Evolutionary conservation across 148 eudicot genomes (phyloP), one percentile per base, ranked within the genome.

Genomic region (Pouteria glomerata): DNA sequence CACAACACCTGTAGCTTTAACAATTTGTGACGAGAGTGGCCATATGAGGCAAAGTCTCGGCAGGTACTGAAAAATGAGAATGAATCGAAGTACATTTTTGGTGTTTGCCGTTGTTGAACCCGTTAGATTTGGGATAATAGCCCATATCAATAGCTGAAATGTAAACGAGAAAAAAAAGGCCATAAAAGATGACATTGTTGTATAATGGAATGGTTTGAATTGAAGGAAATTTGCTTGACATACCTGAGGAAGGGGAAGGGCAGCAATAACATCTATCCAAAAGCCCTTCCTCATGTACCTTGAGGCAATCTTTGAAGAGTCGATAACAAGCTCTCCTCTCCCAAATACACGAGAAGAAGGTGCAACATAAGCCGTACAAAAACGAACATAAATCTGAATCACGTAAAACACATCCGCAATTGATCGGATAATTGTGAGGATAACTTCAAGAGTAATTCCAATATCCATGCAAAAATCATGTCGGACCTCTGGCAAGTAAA

Each of bases 161-260:
- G 10, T 55, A 16, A 60, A 56, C 66, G 47, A 33, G 6, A 58
- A 47, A 30, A 3, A 29, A 10, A 41, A n/a, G 18, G 4, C 37
- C 33, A 35, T 1, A 45, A 29, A 16, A 51, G 18, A 18, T 16
- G 21, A n/a, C 55, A 16, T 16, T 6, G 19, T 23, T 16, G 4
- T 51, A n/a, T 23, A 51, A 51, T 51, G 48, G 13, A 44, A 44
- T 8, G 48, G 12, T 16, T 26, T 41, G 42, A 66, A 47, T 47
- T 47, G 14, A 48, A 66, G 57, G 30, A 31, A 31, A 48, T 48
- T 30, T 31, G 41, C 16, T 31, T 2, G 42, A n/a, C 57, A 48
- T 15, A 88, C 96, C 89, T 90, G 97, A 33, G 97, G 97, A 65
- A 90, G 84, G 57, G 97, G 97, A 24, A 90, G 73, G 42, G 97